phyloP scores from a whole-genome alignment of 2,329 filamentous ascomycete genomes.

The Ophiocordyceps camponoti-floridani region DNA sequence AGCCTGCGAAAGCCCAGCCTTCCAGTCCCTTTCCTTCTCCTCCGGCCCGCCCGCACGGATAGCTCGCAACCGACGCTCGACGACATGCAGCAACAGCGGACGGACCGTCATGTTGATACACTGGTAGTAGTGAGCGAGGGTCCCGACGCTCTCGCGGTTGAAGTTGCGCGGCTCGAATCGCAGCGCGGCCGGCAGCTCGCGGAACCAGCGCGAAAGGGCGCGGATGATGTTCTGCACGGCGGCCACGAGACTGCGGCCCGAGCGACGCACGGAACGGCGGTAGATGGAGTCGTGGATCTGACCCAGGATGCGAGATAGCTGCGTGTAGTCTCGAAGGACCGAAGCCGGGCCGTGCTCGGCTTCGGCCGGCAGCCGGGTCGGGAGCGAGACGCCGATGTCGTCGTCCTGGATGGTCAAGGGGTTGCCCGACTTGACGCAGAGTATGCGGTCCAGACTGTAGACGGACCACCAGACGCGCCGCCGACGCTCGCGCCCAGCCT shows the following conservation, averaged over 20 bases:
- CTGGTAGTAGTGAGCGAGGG: constrained; percentile 35
- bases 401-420: constrained; percentile 35
- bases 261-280: constrained; percentile 18
- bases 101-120: constrained; percentile 39
- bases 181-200: constrained; percentile 25
- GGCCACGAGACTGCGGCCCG: constrained; percentile 26
- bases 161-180: constrained; percentile 29
- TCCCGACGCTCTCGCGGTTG: constrained; percentile 30
- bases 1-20: constrained; percentile 24
- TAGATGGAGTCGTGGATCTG: constrained; percentile 28
- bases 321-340: constrained; percentile 31
- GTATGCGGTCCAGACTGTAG: constrained; percentile 33
- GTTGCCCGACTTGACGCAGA: constrained; percentile 35
- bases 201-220: constrained; percentile 30
- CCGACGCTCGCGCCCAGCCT: constrained; percentile 26
- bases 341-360: constrained; percentile 24
- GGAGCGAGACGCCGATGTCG: constrained; percentile 23
- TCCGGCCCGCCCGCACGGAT: constrained; percentile 3
- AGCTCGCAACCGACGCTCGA: constrained; percentile 24
- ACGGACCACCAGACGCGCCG: constrained; percentile 38
- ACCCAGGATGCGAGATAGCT: constrained; percentile 32
- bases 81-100: constrained; percentile 33
- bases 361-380: constrained; percentile 16
- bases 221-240: constrained; percentile 32
- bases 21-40: constrained; percentile 14